phyloP scores from a whole-genome alignment of 192 early-diverging fungal species.

The Podila epigama region DNA sequence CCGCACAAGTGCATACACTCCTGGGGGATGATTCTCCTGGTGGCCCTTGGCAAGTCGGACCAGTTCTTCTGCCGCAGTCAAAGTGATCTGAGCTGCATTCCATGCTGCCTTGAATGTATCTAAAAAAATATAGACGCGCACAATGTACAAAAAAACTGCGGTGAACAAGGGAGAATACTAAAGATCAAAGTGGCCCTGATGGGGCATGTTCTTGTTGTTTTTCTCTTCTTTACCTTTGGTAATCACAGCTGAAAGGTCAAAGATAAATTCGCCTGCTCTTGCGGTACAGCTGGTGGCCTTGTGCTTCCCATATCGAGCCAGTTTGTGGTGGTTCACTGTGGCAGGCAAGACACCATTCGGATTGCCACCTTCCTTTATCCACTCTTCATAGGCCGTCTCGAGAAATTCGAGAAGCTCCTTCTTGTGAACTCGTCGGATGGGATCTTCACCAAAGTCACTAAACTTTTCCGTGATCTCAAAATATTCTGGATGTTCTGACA shows the following conservation, averaged over 20 bases:
- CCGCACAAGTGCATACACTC: conserved; percentile 60
- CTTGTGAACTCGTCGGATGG: conserved; percentile 64
- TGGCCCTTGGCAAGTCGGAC: conserved; percentile 42
- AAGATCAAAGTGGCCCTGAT: no score
- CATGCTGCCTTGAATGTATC: conserved; percentile 72
- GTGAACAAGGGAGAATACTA: neutral
- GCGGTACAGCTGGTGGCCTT: conserved; percentile 23
- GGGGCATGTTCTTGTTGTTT: no score
- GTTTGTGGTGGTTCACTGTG: conserved; percentile 51
- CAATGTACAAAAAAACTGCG: neutral
- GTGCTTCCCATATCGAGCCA: conserved; percentile 12
- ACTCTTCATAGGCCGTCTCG: conserved; percentile 64
- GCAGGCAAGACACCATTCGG: conserved; percentile 64
- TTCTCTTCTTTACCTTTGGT: conserved; percentile 40
- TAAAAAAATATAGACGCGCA: conserved; percentile 6
- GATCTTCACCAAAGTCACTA: conserved; percentile 61
- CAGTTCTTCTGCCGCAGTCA: conserved; percentile 65
- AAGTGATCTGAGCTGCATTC: conserved; percentile 68
- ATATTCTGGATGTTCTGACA: conserved; percentile 7
- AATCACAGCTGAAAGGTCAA: conserved; percentile 62
- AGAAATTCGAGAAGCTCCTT: conserved; percentile 67
- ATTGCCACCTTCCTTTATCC: conserved; percentile 58
- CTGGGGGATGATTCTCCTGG: conserved; percentile 47
- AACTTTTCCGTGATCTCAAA: conserved; percentile 35
- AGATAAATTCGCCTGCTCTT: conserved; percentile 59